Evolutionary conservation across 2,329 filamentous ascomycete genomes (phyloP).

Genomic region (Amesomyces nigricolor): DNA sequence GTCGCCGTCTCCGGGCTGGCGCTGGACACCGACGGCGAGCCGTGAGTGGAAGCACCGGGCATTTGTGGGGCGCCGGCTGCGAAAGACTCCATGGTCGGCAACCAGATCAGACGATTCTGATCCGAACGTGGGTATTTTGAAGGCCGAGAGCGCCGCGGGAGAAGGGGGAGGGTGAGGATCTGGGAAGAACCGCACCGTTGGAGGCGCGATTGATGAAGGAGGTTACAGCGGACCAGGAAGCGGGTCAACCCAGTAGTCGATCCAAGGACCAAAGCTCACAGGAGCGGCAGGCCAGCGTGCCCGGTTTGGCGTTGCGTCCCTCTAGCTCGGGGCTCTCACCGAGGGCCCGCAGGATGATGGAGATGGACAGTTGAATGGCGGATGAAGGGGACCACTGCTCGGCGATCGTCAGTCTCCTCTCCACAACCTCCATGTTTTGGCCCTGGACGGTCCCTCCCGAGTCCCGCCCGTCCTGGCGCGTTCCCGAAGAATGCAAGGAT

Average conservation of each 20-base stretch:
- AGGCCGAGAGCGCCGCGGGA: not conserved
- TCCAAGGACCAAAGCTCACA: too few relatives aligned
- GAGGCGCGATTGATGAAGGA: not conserved
- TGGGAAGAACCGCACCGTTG: not conserved
- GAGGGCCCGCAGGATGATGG: not conserved
- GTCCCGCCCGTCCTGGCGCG: not conserved
- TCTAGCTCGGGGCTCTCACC: not conserved
- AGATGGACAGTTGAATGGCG: not conserved
- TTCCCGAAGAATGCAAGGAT: conserved; percentile 5
- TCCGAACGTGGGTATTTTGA: not conserved
- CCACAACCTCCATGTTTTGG: not conserved
- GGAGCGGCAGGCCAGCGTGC: too few relatives aligned
- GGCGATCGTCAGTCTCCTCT: conserved; percentile 9
- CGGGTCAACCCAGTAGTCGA: not conserved
- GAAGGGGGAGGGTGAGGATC: not conserved
- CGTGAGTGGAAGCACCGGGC: conserved; percentile 24
- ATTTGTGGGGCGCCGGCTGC: conserved; percentile 24
- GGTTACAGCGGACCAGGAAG: not conserved
- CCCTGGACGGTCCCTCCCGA: conserved; percentile 1
- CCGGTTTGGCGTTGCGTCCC: too few relatives aligned
- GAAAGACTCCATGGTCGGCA: conserved; percentile 27
- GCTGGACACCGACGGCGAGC: conserved; percentile 25
- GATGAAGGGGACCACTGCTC: not conserved
- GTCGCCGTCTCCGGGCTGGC: conserved; percentile 28
- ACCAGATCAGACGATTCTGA: conserved; percentile 20